Conservation (phyloP, 2,329 filamentous ascomycete species). For the Botrytis fabae region DNA sequence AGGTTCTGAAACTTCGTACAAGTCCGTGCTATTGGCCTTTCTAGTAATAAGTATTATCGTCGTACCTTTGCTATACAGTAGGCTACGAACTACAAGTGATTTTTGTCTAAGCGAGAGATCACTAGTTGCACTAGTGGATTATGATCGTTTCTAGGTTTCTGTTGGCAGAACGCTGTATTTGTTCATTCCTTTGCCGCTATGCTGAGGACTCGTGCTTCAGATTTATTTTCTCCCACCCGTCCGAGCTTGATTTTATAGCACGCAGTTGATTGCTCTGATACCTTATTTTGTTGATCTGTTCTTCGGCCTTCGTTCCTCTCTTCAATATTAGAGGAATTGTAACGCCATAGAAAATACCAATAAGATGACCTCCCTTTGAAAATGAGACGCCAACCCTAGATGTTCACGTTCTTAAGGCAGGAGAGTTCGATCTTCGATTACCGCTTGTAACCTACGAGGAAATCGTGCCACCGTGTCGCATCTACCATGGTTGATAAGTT, state of each 20-base stretch:
- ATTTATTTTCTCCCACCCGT: background rate
- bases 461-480: conserved; percentile 25
- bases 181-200: background rate
- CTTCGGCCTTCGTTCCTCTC: background rate
- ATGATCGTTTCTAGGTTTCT: background rate
- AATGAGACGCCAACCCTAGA: conserved; percentile 22
- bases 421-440: background rate
- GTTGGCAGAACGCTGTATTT: background rate
- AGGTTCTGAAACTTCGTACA: too few species aligned
- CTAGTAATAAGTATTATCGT: background rate
- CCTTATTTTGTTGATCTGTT: background rate
- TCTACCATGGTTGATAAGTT: conserved; percentile 5
- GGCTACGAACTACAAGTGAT: background rate
- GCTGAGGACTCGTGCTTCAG: background rate
- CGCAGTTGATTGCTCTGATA: too few species aligned
- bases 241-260: background rate
- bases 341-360: conserved; percentile 27
- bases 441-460: conserved; percentile 23
- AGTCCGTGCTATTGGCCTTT: background rate
- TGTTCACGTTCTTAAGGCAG: background rate
- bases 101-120: background rate
- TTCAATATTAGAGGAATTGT: conserved; percentile 27
- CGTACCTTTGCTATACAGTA: background rate
- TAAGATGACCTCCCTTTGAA: conserved; percentile 17
- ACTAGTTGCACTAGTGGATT: background rate